These are phyloP conservation scores for Gnomoniopsis sp. DNA, from an alignment of 2,329 filamentous ascomycete genomes.

Conservation along the genomic window DNA sequence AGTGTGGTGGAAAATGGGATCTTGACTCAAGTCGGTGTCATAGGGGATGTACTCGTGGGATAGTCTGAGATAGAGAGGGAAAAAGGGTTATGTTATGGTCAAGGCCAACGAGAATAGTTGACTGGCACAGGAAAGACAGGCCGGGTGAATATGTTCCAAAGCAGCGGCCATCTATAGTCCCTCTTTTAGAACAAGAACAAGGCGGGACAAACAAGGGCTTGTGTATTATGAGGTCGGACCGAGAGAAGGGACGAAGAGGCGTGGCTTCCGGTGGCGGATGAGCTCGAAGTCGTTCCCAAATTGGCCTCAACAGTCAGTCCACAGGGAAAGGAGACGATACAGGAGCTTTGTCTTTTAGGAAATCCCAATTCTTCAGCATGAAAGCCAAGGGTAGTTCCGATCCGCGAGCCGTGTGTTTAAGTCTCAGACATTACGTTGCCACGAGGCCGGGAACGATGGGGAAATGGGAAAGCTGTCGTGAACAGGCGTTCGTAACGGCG, in stretches of 20 bases:
- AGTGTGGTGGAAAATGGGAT: not conserved
- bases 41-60: not conserved
- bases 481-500: not conserved
- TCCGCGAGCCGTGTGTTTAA: conserved; percentile 5
- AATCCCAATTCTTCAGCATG: not conserved
- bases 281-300: not conserved
- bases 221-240: not conserved
- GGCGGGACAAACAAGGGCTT: conserved; percentile 2
- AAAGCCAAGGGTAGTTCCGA: conserved; percentile 6
- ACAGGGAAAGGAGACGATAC: not conserved
- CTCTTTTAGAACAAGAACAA: not conserved
- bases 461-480: not conserved
- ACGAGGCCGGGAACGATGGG: not conserved
- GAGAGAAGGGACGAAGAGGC: conserved; percentile 13
- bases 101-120: not conserved
- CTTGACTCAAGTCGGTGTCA: not conserved
- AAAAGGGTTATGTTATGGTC: not conserved
- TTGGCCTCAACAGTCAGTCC: not conserved
- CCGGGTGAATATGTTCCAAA: not conserved
- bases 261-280: conserved; percentile 7
- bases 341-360: not conserved
- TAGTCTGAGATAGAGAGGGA: not conserved
- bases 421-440: conserved; percentile 1
- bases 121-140: conserved; percentile 2
- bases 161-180: conserved; percentile 1